Base-by-base conservation (phyloP, 805 yeast genomes). In the Metschnikowia santaceciliae region DNA sequence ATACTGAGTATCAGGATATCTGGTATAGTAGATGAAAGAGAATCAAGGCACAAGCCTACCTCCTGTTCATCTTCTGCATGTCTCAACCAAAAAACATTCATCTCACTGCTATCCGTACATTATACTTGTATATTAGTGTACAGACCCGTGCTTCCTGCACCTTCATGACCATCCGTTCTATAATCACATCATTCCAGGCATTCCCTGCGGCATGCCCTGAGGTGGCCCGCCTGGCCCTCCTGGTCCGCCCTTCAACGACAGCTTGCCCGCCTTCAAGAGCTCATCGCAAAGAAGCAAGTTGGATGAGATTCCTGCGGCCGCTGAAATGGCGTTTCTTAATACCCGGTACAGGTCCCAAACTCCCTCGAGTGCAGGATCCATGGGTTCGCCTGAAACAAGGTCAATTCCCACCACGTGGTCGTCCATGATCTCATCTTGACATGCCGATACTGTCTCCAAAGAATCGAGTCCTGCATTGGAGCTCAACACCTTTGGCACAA, bases 331-430 rank as follows among this genome's bases (percentile, higher is more conserved):
- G 67, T 94, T 94, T 74, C 99, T 83, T 53, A 94, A 74, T 37
- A 94, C 99, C 58, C 99, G 78, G 75, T 81, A 94, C 23, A 96
- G 88, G 71, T 94, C 99, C 96, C 97, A 94, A 52, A 94, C 82
- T 54, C 99, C 99, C 65, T 89, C 96, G 48, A 88, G 79, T 6
- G 89, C 79, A 45, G 99, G 97, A 65, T 92, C 97, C 81, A 92
- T 84, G 46, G 97, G 94, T 66, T 91, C 97, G 37, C 99, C 99
- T 10, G 92, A 79, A 54, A 81, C 82, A 58, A 94, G 78, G 67
- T 94, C 96, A 49, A 94, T 84, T 51, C 99, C 99, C 41, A 91
- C 96, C 32, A 82, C 80, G 61, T 87, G 83, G 47, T 86, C 94
- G 42, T 86, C 94, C 40, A 77, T 81, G 51, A 85, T 79, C 67